A percentile compares a stretch with the other conserved stretches of the same genome.
Evolutionary conservation across 352 stramenopile genomes (phyloP).

Genomic region (Phytophthora aleatoria): DNA sequence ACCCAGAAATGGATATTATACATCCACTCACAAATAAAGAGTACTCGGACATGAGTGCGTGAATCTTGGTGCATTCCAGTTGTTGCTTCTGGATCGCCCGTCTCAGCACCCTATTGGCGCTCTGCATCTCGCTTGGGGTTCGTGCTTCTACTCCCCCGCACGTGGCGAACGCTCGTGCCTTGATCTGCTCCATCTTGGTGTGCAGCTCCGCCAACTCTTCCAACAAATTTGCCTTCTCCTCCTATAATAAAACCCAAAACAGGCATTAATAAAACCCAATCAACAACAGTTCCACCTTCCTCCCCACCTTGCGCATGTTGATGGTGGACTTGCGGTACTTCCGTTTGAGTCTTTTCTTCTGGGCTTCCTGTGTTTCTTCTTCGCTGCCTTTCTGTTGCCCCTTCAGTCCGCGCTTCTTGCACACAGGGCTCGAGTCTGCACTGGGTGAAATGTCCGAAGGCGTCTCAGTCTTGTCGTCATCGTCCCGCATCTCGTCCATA

Average conservation of each 20-base stretch:
- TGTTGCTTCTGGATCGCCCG: conserved; percentile 35
- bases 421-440: conserved; percentile 4
- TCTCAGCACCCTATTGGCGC: conserved; percentile 33
- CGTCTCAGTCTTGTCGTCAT: conserved; percentile 12
- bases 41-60: conserved; percentile 44
- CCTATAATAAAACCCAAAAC: conserved; percentile 17
- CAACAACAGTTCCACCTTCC: neutral
- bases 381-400: neutral
- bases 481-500: conserved; percentile 32
- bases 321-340: conserved; percentile 42
- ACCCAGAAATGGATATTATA: neutral
- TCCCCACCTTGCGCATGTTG: conserved; percentile 32
- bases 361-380: neutral
- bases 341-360: conserved; percentile 30
- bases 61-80: conserved; percentile 32
- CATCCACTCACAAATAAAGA: conserved; percentile 34
- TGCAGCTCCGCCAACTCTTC: conserved; percentile 35
- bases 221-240: conserved; percentile 42
- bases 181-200: conserved; percentile 34
- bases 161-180: conserved; percentile 23
- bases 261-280: conserved; percentile 12
- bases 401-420: conserved; percentile 16
- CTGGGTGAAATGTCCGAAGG: conserved; percentile 2
- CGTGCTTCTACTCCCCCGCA: conserved; percentile 17
- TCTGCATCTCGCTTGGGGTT: conserved; percentile 32